Base-by-base conservation (phyloP, 2,329 filamentous ascomycete species). In the Ascocoryne sarcoides region DNA sequence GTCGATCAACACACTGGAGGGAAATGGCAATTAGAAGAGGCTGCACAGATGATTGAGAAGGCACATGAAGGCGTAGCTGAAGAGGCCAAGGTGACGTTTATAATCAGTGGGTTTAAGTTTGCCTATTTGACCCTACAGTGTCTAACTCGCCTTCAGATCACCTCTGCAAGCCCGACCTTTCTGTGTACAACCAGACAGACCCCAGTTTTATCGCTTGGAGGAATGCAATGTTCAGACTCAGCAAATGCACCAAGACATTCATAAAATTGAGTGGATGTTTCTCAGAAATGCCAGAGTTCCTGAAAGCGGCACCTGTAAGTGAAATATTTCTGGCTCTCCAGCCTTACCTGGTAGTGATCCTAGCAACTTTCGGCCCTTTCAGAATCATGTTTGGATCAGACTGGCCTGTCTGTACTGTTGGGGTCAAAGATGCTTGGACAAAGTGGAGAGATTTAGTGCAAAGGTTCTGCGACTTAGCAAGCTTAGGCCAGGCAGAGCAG, bases 251-350 rank as follows among this genome's bases (percentile, higher is more conserved):
- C 36, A 72, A 69, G 37, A 78, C 81, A n/a, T 93, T 83, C 66
- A 84, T 95, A 74, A 95, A 95, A 67, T 73, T 95, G n/a, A 90
- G 84, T 0, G 90, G 90, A 5, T 76, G 72, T 34, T 89, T 95
- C 61, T 79, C 82, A 14, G 86, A 95, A 64, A 79, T 95, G 63
- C 71, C 66, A 0, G 67, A 69, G 34, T 61, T 66, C 9, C 64
- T 79, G 48, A 68, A 66, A 52, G 59, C 57, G 17, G 65, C 69
- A 18, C 60, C 69, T 8, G 58, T 70, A 23, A 65, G 73, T 42
- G 69, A 75, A 26, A 72, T 87, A 42, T 78, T 85, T 49, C 66
- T 73, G 46, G 70, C 71, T 30, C 68, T 84, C 15, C 68, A 73
- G 43, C 79, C 81, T 17, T 93, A 85, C 81, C 72, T 86, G 2